phyloP scores from a whole-genome alignment of 306 rosid genomes.

The Begonia masoniana region DNA sequence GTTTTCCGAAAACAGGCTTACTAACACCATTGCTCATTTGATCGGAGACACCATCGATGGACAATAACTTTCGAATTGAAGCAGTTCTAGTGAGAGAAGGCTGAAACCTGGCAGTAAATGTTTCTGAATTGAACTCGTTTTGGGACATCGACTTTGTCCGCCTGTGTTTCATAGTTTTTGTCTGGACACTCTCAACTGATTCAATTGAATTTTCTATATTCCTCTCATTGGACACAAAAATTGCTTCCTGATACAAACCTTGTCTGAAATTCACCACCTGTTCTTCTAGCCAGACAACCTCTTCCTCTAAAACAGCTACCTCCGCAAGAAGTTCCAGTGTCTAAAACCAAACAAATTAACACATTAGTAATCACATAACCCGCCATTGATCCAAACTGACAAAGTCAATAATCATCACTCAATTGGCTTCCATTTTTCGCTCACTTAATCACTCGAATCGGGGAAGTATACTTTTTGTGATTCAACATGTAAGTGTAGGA shows the following conservation, averaged over 20 bases:
- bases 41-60: conserved; percentile 24
- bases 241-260: conserved; percentile 81
- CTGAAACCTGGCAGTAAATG: conserved; percentile 28
- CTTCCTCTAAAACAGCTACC: conserved; percentile 92
- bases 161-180: conserved; percentile 47
- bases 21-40: conserved; percentile 19
- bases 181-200: conserved; percentile 25
- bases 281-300: conserved; percentile 70
- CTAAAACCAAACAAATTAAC: conserved; percentile 17
- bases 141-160: conserved; percentile 65
- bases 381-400: too few species aligned
- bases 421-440: too few species aligned
- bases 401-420: too few species aligned
- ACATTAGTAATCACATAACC: too few species aligned
- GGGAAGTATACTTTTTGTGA: too few species aligned
- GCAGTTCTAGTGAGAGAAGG: conserved; percentile 58
- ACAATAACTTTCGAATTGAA: conserved; percentile 50
- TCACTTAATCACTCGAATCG: too few species aligned
- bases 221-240: conserved; percentile 44
- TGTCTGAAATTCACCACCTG: conserved; percentile 75
- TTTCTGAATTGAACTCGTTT: conserved; percentile 42
- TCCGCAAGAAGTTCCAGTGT: conserved; percentile 86
- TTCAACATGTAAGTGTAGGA: too few species aligned
- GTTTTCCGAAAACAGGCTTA: conserved; percentile 28
- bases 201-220: conserved; percentile 34